A percentile compares a stretch with the other conserved stretches of the same genome.
phyloP scores from a whole-genome alignment of 768 basidiomycete species.

The Serpula lacrymans region DNA sequence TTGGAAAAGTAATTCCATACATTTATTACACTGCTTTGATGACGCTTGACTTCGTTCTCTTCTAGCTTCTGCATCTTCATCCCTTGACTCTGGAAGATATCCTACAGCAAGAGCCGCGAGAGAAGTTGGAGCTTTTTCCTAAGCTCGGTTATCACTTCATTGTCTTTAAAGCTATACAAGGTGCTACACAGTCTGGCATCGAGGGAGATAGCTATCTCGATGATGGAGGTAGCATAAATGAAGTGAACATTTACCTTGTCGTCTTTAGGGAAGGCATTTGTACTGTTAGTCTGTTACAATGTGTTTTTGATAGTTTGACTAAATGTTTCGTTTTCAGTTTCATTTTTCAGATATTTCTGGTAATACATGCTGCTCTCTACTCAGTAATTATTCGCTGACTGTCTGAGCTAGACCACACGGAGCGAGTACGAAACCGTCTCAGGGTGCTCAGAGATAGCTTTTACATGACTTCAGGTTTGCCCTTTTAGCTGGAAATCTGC shows the following conservation, averaged over 20 bases:
- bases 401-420: slow-evolving; percentile 58
- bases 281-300: slow-evolving; percentile 42
- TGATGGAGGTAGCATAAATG: slow-evolving; percentile 53
- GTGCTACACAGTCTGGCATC: slow-evolving; percentile 14
- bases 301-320: neutral
- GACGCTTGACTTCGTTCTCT: slow-evolving; percentile 2
- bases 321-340: slow-evolving; percentile 51
- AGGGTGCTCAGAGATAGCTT: slow-evolving; percentile 56
- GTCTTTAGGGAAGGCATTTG: slow-evolving; percentile 89
- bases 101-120: slow-evolving; percentile 84
- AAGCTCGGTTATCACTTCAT: slow-evolving; percentile 91
- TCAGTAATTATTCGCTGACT: slow-evolving; percentile 3
- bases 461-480: slow-evolving; percentile 70
- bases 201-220: slow-evolving; percentile 23
- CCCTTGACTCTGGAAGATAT: slow-evolving; percentile 94
- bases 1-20: slow-evolving; percentile 66
- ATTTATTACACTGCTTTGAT: neutral
- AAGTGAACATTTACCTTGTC: slow-evolving; percentile 83
- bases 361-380: slow-evolving; percentile 13
- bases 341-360: slow-evolving; percentile 85
- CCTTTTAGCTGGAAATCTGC: neutral
- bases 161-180: slow-evolving; percentile 71
- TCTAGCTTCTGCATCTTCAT: slow-evolving; percentile 82
- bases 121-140: slow-evolving; percentile 87
- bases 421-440: slow-evolving; percentile 71